A percentile compares a stretch with the other conserved stretches of the same genome.
Conservation (phyloP, 2,329 filamentous ascomycete species). For the Fusarium irregulare region DNA sequence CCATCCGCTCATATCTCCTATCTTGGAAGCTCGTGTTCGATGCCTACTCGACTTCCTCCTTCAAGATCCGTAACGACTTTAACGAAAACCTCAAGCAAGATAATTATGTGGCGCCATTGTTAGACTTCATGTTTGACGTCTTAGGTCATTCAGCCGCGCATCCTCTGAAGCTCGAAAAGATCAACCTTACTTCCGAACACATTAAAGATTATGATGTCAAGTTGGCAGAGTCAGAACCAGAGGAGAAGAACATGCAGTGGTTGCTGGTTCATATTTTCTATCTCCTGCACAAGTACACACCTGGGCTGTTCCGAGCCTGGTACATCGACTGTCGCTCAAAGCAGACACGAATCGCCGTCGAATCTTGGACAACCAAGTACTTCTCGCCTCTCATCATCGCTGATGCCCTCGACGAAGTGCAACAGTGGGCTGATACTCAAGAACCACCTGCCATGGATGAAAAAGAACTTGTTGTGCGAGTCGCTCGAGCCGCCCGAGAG, state of each 20-base stretch:
- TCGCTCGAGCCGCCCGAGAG: slow-evolving; percentile 77
- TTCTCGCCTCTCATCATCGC: slow-evolving; percentile 79
- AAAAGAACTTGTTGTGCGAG: slow-evolving; percentile 72
- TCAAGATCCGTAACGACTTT: slow-evolving; percentile 86
- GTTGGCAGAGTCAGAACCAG: slow-evolving; percentile 66
- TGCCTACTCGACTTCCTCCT: slow-evolving; percentile 80
- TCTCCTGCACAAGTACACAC: slow-evolving; percentile 78
- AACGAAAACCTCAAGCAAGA: slow-evolving; percentile 81
- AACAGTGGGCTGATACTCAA: slow-evolving; percentile 71
- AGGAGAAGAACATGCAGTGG: slow-evolving; percentile 82
- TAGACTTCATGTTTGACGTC: slow-evolving; percentile 86
- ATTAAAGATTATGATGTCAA: slow-evolving; percentile 66
- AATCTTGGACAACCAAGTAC: slow-evolving; percentile 85
- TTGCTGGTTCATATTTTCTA: slow-evolving; percentile 89
- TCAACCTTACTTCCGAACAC: slow-evolving; percentile 67
- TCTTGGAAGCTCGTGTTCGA: slow-evolving; percentile 94
- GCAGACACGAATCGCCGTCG: slow-evolving; percentile 82
- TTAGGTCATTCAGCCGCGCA: slow-evolving; percentile 81
- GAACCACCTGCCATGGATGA: slow-evolving; percentile 62
- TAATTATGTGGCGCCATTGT: slow-evolving; percentile 73
- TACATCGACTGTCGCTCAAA: slow-evolving; percentile 84
- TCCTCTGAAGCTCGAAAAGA: slow-evolving; percentile 78
- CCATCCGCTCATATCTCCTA: slow-evolving; percentile 82
- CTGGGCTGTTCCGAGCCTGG: slow-evolving; percentile 84
- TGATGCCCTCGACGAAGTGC: slow-evolving; percentile 74